Conservation (phyloP, 306 rosid genomes). For the Cyamopsis tetragonoloba region DNA sequence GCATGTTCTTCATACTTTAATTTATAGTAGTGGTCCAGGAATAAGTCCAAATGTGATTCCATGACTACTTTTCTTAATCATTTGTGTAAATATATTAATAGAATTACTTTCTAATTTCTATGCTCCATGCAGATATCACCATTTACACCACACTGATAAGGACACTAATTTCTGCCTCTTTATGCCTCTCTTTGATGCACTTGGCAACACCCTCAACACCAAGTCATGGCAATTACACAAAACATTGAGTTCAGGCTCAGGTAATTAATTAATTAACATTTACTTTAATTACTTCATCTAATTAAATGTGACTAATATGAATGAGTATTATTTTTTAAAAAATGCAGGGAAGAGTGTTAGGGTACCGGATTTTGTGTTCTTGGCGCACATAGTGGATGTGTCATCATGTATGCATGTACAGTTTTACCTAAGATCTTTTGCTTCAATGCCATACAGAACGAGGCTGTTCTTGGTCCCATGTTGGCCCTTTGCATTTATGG, state of each 20-base stretch:
- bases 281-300: background rate
- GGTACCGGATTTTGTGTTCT: conserved; percentile 84
- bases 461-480: conserved; percentile 40
- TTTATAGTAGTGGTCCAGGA: conserved; percentile 27
- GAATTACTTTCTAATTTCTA: background rate
- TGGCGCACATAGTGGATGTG: conserved; percentile 86
- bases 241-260: conserved; percentile 48
- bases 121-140: conserved; percentile 66
- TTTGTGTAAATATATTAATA: too few species aligned
- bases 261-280: conserved; percentile 37
- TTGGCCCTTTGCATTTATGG: conserved; percentile 27
- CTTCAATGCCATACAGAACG: conserved; percentile 53
- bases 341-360: conserved; percentile 47
- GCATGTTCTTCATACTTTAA: background rate
- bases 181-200: conserved; percentile 88
- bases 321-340: too few species aligned
- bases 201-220: conserved; percentile 63
- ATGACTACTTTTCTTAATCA: background rate
- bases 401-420: conserved; percentile 54
- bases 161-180: conserved; percentile 89
- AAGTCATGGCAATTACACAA: conserved; percentile 76
- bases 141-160: conserved; percentile 72
- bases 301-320: too few species aligned
- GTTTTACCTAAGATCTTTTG: conserved; percentile 48
- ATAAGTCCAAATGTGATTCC: background rate